Conservation (phyloP, 106 monocot genomes). For the Platanthera zijinensis region DNA sequence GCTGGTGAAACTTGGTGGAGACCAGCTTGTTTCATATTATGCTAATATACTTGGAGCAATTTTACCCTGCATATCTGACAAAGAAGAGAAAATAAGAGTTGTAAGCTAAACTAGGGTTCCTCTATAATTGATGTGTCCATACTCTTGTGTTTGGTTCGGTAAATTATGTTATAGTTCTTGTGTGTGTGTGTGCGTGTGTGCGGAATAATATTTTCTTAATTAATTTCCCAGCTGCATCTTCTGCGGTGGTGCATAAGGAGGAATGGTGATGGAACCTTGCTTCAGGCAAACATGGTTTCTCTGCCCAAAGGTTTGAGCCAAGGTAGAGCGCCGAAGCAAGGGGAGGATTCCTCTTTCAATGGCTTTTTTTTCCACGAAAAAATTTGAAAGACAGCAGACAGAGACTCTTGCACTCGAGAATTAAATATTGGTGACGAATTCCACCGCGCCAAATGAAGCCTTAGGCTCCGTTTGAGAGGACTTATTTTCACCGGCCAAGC, state of each 20-base stretch:
- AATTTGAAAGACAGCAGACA: not conserved
- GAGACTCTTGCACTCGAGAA: too few relatives aligned
- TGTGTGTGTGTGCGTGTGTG: too few relatives aligned
- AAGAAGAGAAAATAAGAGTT: conserved; percentile 77
- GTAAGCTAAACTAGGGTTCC: conserved; percentile 7
- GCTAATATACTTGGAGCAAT: conserved; percentile 88
- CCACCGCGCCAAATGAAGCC: too few relatives aligned
- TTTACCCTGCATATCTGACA: conserved; percentile 90
- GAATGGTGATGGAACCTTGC: conserved; percentile 60
- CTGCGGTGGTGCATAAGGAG: conserved; percentile 70
- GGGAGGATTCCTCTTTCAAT: conserved; percentile 54
- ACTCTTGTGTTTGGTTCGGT: conserved; percentile 12
- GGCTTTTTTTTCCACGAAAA: conserved; percentile 49
- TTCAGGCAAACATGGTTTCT: conserved; percentile 60
- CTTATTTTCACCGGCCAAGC: too few relatives aligned
- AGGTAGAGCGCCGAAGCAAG: conserved; percentile 43
- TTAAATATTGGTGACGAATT: too few relatives aligned
- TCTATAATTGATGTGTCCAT: too few relatives aligned
- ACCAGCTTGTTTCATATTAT: conserved; percentile 89
- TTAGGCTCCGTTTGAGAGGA: too few relatives aligned
- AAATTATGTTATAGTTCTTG: too few relatives aligned
- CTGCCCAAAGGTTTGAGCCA: conserved; percentile 66
- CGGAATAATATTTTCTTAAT: too few relatives aligned
- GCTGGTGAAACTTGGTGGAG: conserved; percentile 90
- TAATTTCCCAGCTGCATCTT: too few relatives aligned